phyloP scores from a whole-genome alignment of 306 rosid species.

The Prunus mongolica region DNA sequence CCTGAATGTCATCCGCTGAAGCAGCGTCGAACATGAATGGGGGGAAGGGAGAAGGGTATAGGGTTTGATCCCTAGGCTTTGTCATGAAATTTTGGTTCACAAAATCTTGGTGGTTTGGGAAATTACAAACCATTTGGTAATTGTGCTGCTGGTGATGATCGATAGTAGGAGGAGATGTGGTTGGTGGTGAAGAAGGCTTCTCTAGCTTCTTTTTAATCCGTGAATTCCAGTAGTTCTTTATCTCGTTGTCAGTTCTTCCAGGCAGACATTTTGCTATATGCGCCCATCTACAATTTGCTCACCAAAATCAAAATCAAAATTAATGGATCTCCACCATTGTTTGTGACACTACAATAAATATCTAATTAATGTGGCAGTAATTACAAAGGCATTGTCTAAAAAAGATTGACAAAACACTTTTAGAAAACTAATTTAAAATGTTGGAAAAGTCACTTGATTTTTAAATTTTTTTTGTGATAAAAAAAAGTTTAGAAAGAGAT shows the following conservation, averaged over 20 bases:
- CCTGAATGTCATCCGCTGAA: neutral
- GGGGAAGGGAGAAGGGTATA: slow-evolving; percentile 53
- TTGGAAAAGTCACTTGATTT: too few species aligned
- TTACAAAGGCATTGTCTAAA: too few species aligned
- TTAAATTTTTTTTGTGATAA: too few species aligned
- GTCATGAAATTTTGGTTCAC: slow-evolving; percentile 21
- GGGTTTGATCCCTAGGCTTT: slow-evolving; percentile 29
- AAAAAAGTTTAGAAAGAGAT: too few species aligned
- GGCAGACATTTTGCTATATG: slow-evolving; percentile 81
- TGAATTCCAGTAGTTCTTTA: slow-evolving; percentile 80
- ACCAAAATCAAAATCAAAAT: too few species aligned
- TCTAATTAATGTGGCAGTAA: too few species aligned
- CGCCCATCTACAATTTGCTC: slow-evolving; percentile 58
- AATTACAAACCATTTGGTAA: neutral
- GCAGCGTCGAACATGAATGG: slow-evolving; percentile 54
- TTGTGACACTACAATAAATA: neutral
- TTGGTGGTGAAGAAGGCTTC: slow-evolving; percentile 29
- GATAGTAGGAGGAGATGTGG: slow-evolving; percentile 13
- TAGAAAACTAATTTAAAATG: too few species aligned
- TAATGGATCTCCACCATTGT: neutral
- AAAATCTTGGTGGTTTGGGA: neutral
- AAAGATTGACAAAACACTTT: too few species aligned
- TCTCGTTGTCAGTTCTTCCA: slow-evolving; percentile 81
- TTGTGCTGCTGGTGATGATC: slow-evolving; percentile 20
- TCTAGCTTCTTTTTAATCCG: slow-evolving; percentile 68